Conservation (phyloP, 495 filamentous ascomycete species). For the Neurospora sp. region DNA sequence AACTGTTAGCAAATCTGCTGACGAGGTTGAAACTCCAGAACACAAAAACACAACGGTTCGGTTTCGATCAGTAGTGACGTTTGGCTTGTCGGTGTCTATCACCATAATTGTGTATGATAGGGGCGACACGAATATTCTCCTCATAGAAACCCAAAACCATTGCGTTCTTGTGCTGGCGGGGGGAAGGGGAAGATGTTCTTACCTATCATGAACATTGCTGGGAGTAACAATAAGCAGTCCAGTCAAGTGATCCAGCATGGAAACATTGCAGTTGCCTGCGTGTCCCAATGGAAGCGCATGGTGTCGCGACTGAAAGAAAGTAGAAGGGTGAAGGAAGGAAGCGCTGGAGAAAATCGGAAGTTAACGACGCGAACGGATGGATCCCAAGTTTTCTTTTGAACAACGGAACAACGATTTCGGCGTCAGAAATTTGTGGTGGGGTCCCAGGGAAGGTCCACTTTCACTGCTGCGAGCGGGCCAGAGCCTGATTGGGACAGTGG, state of each 20-base stretch:
- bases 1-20: constrained; percentile 8
- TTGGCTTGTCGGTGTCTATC: constrained; percentile 88
- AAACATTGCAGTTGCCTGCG: not conserved
- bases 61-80: constrained; percentile 63
- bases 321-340: not conserved
- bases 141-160: constrained; percentile 42
- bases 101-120: constrained; percentile 79
- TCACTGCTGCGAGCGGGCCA: not conserved
- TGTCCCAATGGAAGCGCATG: not conserved
- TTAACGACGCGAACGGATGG: not conserved
- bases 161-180: not conserved
- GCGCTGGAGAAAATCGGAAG: not conserved
- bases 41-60: not conserved
- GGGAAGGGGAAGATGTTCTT: constrained; percentile 8
- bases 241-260: not conserved
- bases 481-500: not conserved
- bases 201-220: constrained; percentile 17
- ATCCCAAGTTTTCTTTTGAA: not conserved
- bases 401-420: not conserved
- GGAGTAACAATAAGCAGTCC: not conserved
- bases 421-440: not conserved
- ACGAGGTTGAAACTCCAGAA: not conserved
- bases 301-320: not conserved
- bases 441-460: not conserved
- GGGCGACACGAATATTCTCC: constrained; percentile 80